phyloP scores from a whole-genome alignment of 2,329 filamentous ascomycete genomes.

The Plectosphaerella plurivora region DNA sequence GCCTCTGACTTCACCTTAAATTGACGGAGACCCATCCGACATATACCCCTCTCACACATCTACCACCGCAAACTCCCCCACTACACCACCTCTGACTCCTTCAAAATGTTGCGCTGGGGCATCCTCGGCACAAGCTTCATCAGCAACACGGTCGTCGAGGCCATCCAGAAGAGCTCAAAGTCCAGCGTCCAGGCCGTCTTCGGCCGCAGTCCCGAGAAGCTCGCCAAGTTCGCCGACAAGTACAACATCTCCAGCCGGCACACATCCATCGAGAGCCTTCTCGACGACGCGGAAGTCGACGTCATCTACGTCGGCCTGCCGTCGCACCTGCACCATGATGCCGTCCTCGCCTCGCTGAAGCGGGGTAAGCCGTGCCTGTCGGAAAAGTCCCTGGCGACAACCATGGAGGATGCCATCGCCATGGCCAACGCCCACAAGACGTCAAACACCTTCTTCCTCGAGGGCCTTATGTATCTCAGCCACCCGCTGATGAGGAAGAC shows the following conservation, averaged over 20 bases:
- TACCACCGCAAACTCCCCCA: neutral
- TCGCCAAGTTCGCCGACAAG: conserved; percentile 17
- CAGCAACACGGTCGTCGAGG: conserved; percentile 17
- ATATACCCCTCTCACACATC: too few species aligned
- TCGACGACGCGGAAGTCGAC: conserved; percentile 17
- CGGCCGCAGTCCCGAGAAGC: conserved; percentile 16
- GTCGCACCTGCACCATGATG: conserved; percentile 19
- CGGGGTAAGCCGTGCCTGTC: conserved; percentile 19
- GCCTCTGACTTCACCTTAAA: too few species aligned
- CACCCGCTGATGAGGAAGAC: conserved; percentile 18
- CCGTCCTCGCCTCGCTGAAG: conserved; percentile 16
- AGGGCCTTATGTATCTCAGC: conserved; percentile 21
- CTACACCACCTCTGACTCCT: neutral
- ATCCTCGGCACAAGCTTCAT: conserved; percentile 23
- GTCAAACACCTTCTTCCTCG: conserved; percentile 18
- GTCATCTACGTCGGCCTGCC: conserved; percentile 21
- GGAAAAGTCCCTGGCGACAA: conserved; percentile 20
- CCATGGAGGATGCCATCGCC: conserved; percentile 16
- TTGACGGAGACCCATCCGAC: too few species aligned
- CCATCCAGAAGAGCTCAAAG: conserved; percentile 5
- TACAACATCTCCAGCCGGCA: conserved; percentile 15
- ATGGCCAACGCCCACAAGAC: conserved; percentile 16
- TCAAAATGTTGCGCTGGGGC: conserved; percentile 19
- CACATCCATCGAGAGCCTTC: conserved; percentile 14
- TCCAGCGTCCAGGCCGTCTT: conserved; percentile 20